These are phyloP conservation scores for Mortierella hygrophila DNA, from an alignment of 192 early-diverging fungal genomes.

Conservation along the genomic window DNA sequence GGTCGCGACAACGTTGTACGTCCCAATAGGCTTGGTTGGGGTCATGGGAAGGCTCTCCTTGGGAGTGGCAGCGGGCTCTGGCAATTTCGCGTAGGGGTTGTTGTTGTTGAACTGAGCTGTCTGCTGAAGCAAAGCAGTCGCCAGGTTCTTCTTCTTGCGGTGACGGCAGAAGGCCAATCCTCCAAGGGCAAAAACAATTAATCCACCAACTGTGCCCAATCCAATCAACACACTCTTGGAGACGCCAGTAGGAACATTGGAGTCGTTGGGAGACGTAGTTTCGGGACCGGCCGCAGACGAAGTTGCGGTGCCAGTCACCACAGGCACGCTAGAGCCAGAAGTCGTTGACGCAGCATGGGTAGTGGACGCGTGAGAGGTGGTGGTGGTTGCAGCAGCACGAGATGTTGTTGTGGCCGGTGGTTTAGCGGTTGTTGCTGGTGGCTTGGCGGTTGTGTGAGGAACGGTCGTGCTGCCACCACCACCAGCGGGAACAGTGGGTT, in stretches of 20 bases:
- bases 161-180: slow-evolving; percentile 43
- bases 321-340: background rate
- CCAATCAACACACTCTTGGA: slow-evolving; percentile 41
- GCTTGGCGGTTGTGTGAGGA: background rate
- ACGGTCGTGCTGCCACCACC: background rate
- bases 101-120: slow-evolving; percentile 58
- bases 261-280: background rate
- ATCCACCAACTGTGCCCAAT: slow-evolving; percentile 38
- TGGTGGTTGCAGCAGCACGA: background rate
- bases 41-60: slow-evolving; percentile 39
- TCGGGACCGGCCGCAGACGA: background rate
- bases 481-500: background rate
- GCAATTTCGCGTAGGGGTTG: slow-evolving; percentile 44
- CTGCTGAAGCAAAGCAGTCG: slow-evolving; percentile 36
- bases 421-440: background rate
- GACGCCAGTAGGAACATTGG: slow-evolving; percentile 5
- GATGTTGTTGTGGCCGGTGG: background rate
- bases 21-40: slow-evolving; percentile 56
- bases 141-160: slow-evolving; percentile 53
- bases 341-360: background rate
- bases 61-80: slow-evolving; percentile 14
- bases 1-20: slow-evolving; percentile 59
- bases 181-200: slow-evolving; percentile 39
- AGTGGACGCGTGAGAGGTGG: background rate
- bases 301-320: background rate